Percentiles rank a stretch among this genome's conserved stretches.
Conservation (phyloP, 345 rosid species). For the Clausena lansium region DNA sequence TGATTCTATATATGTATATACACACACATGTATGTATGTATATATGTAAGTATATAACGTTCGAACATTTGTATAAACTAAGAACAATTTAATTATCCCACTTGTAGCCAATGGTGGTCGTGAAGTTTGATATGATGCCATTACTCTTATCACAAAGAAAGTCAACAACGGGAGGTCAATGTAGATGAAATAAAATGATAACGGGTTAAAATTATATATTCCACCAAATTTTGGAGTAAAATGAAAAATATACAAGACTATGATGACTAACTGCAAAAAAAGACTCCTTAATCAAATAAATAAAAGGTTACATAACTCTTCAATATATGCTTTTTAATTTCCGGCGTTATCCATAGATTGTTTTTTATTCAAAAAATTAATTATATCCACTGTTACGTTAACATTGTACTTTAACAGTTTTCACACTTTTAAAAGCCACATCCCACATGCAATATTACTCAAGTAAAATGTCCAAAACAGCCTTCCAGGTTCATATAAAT, state of each 20-base stretch:
- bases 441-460: neutral
- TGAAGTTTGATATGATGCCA: no score
- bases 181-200: neutral
- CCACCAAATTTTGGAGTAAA: neutral
- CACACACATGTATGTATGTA: no score
- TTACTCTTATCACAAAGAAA: no score
- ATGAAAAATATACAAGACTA: neutral
- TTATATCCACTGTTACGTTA: neutral
- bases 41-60: no score
- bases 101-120: neutral
- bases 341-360: neutral
- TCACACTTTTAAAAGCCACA: neutral
- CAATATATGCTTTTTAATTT: neutral
- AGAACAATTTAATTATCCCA: neutral
- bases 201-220: neutral
- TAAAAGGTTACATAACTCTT: neutral
- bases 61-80: no score
- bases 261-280: neutral
- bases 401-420: neutral
- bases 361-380: neutral
- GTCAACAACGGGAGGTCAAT: neutral
- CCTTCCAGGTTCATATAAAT: conserved; percentile 39
- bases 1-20: no score
- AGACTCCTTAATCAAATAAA: neutral
- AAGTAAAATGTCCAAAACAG: conserved; percentile 31